Percentiles rank a stretch among this genome's conserved stretches.
These are phyloP conservation scores for Picochlorum costavermella DNA, from an alignment of 139 green algal species.

Conservation along the genomic window DNA sequence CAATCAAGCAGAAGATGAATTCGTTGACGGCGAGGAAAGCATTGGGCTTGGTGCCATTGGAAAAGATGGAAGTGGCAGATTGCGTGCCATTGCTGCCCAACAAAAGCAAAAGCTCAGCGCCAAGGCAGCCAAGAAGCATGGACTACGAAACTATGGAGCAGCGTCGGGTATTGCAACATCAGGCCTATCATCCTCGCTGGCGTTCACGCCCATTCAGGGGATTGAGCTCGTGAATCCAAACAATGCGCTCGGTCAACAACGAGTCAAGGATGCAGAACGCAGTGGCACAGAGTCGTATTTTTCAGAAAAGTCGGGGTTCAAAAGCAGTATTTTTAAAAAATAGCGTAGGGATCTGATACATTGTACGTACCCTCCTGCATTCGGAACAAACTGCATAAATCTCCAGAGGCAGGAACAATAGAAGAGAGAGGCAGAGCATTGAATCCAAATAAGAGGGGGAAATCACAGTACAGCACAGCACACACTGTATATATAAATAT, in stretches of 20 bases:
- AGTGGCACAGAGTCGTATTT: slow-evolving; percentile 86
- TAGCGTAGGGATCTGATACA: no score
- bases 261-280: slow-evolving; percentile 26
- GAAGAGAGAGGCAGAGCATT: no score
- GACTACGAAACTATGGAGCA: slow-evolving; percentile 22
- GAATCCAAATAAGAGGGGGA: no score
- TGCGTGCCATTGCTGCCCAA: slow-evolving; percentile 61
- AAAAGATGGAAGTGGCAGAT: slow-evolving; percentile 64
- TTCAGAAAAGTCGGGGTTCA: slow-evolving; percentile 71
- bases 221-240: slow-evolving; percentile 86
- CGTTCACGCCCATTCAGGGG: slow-evolving; percentile 94
- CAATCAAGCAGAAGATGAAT: slow-evolving; percentile 87
- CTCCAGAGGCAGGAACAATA: no score
- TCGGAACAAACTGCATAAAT: no score
- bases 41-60: slow-evolving; percentile 81
- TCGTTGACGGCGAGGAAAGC: slow-evolving; percentile 81
- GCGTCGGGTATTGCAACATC: slow-evolving; percentile 38
- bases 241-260: slow-evolving; percentile 1
- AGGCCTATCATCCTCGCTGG: slow-evolving; percentile 76
- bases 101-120: slow-evolving; percentile 73
- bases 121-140: slow-evolving; percentile 66
- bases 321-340: slow-evolving; percentile 7
- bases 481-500: no score
- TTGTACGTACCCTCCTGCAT: no score
- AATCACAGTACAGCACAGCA: no score